Evolutionary conservation across 108 stramenopile species (phyloP), one percentile per base, ranked within the genome.

Genomic region (Cyclotella distinguenda): DNA sequence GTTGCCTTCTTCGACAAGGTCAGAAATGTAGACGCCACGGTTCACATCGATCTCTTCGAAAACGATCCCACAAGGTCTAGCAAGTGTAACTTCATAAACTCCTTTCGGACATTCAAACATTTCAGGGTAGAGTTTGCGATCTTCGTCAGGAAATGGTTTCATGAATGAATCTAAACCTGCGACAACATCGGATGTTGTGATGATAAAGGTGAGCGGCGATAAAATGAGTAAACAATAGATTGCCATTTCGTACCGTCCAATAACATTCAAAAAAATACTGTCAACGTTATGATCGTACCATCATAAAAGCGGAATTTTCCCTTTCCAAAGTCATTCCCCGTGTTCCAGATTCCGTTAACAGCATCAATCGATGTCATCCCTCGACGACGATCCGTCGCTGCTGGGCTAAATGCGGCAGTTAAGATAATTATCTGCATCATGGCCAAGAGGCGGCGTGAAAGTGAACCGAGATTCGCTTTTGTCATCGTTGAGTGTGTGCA

Each of bases 1-100:
- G 32, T 86, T 80, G 1, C 92, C 92, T 32, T 82, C 92, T 60
- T 94, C 89, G 7, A 90, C 92, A 10, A 94, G 51, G 64, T 87
- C 92, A 28, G 78, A 63, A 1, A 94, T 83, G 57, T 77, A 86
- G 13, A 94, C 78, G 2, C 89, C 92, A 6, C 72, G 57, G 0
- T 85, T 84, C 10, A 58, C 50, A 50, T 89, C 88, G 47, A 90
- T 84, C 35, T 94, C 92, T 76, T 94, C 92, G 67, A 94, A 94
- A 15, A 90, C 46, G n/a, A 94, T 90, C 4, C 92, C 92, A 16
- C 86, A 66, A 36, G 92, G 92, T 56, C 74, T 86, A 52, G 60
- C 55, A 28, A 94, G 54, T 23, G 57, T 54, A 3, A 94, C 92
- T 82, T 94, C 92, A 44, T 83, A 94, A 1, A 84, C 77, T 12